Conservation (phyloP, 2,329 filamentous ascomycete species). For the Trichoderma sp. region DNA sequence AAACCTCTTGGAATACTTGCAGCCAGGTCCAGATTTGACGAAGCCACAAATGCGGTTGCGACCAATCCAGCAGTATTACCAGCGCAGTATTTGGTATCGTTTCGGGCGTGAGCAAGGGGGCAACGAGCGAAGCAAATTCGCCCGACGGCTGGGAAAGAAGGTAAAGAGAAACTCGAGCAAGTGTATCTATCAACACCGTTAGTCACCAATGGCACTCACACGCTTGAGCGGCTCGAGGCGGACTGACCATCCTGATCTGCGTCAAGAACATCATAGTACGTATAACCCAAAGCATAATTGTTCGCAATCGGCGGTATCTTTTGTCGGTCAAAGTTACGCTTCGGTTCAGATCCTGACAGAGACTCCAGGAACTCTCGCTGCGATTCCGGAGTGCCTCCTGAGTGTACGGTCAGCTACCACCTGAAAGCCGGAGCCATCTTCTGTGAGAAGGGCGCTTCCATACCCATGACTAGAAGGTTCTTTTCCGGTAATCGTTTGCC, state of each 20-base stretch:
- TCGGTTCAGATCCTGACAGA: slow-evolving; percentile 58
- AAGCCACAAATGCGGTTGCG: slow-evolving; percentile 90
- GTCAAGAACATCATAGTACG: slow-evolving; percentile 92
- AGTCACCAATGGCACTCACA: slow-evolving; percentile 28
- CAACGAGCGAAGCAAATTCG: slow-evolving; percentile 80
- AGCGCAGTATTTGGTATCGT: slow-evolving; percentile 85
- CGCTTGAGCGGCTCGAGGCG: not conserved
- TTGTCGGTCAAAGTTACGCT: slow-evolving; percentile 58
- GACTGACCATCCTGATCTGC: slow-evolving; percentile 83
- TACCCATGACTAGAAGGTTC: slow-evolving; percentile 84
- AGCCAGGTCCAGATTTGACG: slow-evolving; percentile 89
- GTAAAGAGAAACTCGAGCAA: slow-evolving; percentile 87
- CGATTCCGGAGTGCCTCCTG: slow-evolving; percentile 79
- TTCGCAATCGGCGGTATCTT: slow-evolving; percentile 83
- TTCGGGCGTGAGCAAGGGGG: slow-evolving; percentile 80
- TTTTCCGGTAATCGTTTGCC: slow-evolving; percentile 90
- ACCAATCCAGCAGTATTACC: slow-evolving; percentile 94
- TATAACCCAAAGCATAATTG: slow-evolving; percentile 89
- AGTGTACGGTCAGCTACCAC: slow-evolving; percentile 38
- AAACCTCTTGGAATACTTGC: slow-evolving; percentile 75
- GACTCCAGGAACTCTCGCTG: slow-evolving; percentile 82
- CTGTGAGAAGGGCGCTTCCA: slow-evolving; percentile 33
- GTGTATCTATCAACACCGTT: slow-evolving; percentile 66
- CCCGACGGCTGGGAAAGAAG: slow-evolving; percentile 83
- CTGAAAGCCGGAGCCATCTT: slow-evolving; percentile 13